Conservation (phyloP, 257 asterid genomes). For the Solanum bulbocastanum region DNA sequence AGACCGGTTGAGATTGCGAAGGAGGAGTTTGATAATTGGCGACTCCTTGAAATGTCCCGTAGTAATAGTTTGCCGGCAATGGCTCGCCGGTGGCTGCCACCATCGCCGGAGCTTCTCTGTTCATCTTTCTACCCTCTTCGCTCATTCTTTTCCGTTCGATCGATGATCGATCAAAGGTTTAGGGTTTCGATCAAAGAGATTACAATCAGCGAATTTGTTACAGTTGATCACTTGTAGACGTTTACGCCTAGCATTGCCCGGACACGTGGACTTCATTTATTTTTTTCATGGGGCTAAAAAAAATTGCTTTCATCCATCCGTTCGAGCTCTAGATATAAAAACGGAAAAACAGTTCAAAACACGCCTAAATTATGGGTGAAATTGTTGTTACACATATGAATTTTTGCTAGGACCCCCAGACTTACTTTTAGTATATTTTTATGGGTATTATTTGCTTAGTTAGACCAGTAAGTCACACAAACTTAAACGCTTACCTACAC, state of each 20-base stretch:
- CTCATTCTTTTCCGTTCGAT: conserved; percentile 5
- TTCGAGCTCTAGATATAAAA: rapidly evolving
- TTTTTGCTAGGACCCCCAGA: too few relatives aligned
- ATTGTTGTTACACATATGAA: too few relatives aligned
- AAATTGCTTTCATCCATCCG: too few relatives aligned
- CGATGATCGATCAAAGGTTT: neutral
- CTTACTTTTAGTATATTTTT: too few relatives aligned
- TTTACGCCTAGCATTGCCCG: neutral
- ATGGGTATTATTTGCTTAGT: too few relatives aligned
- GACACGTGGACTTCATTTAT: neutral
- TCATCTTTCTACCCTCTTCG: conserved; percentile 36
- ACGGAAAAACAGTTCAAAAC: too few relatives aligned
- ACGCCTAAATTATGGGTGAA: too few relatives aligned
- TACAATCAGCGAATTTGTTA: neutral
- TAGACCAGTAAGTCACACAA: too few relatives aligned
- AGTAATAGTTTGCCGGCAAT: conserved; percentile 33
- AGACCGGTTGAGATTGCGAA: conserved; percentile 38
- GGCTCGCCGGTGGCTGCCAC: conserved; percentile 16
- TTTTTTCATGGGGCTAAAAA: too few relatives aligned
- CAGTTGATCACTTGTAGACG: neutral
- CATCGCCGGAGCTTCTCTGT: conserved; percentile 14
- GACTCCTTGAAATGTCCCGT: conserved; percentile 90
- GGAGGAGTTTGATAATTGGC: conserved; percentile 45
- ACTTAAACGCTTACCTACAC: too few relatives aligned
- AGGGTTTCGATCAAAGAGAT: neutral